Evolutionary conservation across 192 early-diverging fungal genomes (phyloP), one percentile per base, ranked within the genome.

Genomic region (Coemansia sp.): DNA sequence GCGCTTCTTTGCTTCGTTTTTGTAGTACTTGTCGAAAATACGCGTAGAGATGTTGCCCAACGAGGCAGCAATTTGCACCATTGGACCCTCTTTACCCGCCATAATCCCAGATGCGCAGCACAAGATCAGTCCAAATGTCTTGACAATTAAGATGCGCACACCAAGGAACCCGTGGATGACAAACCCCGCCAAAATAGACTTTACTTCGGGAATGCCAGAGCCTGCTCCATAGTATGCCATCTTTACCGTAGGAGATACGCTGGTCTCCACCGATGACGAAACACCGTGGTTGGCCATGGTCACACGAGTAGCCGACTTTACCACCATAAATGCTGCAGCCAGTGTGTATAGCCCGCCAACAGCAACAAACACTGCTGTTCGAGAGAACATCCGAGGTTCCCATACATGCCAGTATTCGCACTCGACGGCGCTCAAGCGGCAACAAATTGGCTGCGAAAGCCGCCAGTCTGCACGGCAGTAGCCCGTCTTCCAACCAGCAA

Each of bases 141-240:
- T 98, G 37, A 96, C 91, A 58, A 92, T 50, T 17, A 98, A 76
- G 12, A 94, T 97, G 69, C 89, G 84, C 20, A 88, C 80, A 9
- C 93, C 94, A 36, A 98, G 71, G 75, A 97, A 98, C 34, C 88
- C 85, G 26, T 89, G 83, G 56, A 98, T 95, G 31, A 94, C 89
- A 76, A 96, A 98, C 5, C 94, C 93, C 40, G 93, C 88, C 41
- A 96, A 62, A 37, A 95, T 94, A 12, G 90, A 91, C 66, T 98
- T 98, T 50, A 98, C 88, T 75, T 98, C 94, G 12, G 93, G 87
- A 32, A 95, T 88, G 26, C 93, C 93, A n/a, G 87, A 89, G n/a
- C 93, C 93, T 9, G 93, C 92, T 47, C 90, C 89, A 55, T 94
- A 96, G 31, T 84, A 85, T n/a, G 82, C 79, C 17, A 69, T 78